A percentile compares a stretch with the other conserved stretches of the same genome.
Conservation (phyloP, 139 green algal genomes). For the Limnomonas spitsbergensis region DNA sequence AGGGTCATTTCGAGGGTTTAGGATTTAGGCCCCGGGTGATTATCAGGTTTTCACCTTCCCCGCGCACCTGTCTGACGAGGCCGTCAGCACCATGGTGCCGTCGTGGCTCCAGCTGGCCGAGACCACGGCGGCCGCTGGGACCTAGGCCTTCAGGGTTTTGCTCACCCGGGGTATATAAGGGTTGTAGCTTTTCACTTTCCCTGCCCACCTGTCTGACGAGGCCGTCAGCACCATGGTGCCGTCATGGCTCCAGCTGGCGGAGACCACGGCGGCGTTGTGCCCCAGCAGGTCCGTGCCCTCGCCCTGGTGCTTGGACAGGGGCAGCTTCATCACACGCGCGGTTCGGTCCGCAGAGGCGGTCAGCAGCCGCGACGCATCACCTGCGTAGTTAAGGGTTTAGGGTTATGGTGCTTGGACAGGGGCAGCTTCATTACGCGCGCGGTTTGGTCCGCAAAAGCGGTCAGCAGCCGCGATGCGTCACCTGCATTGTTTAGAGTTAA, state of each 20-base stretch:
- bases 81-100: conserved; percentile 47
- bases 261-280: conserved; percentile 34
- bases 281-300: conserved; percentile 43
- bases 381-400: conserved; percentile 20
- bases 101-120: conserved; percentile 17
- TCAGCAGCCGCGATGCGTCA: conserved; percentile 52
- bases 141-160: too few relatives aligned
- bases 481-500: neutral
- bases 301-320: conserved; percentile 38
- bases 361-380: conserved; percentile 50
- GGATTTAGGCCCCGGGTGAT: too few relatives aligned
- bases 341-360: conserved; percentile 48
- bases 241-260: conserved; percentile 39
- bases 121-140: conserved; percentile 10
- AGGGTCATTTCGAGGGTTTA: too few relatives aligned
- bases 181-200: too few relatives aligned
- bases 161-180: too few relatives aligned
- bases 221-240: conserved; percentile 48
- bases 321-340: conserved; percentile 47
- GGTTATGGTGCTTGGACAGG: conserved; percentile 32
- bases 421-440: conserved; percentile 50
- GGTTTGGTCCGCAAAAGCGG: conserved; percentile 43
- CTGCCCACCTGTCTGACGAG: conserved; percentile 40
- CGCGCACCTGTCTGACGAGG: conserved; percentile 39
- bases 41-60: too few relatives aligned